A percentile compares a stretch with the other conserved stretches of the same genome.
phyloP scores from a whole-genome alignment of 805 yeast species.

The Kodamaea jinghongensis region DNA sequence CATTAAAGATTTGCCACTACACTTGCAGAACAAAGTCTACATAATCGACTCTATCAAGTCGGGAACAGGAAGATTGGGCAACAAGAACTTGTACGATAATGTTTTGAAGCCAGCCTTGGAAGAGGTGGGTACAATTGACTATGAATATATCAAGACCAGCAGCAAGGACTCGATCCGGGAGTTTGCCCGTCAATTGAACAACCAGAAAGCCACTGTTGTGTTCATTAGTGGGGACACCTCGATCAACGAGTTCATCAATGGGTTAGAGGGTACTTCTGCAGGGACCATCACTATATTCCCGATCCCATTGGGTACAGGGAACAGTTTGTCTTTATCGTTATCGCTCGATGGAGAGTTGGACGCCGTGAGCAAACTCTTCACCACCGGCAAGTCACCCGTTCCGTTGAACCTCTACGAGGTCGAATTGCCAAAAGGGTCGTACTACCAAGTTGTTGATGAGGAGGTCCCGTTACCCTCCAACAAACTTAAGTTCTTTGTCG shows the following conservation, averaged over 20 bases:
- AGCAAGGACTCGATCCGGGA: slow-evolving; percentile 36
- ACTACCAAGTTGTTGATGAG: slow-evolving; percentile 19
- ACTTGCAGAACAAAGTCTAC: slow-evolving; percentile 15
- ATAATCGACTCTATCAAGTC: slow-evolving; percentile 52
- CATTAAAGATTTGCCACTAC: slow-evolving; percentile 2
- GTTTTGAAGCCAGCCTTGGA: slow-evolving; percentile 50
- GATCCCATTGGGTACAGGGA: slow-evolving; percentile 85
- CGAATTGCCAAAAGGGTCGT: slow-evolving; percentile 37
- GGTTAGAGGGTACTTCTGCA: slow-evolving; percentile 15
- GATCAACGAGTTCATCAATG: slow-evolving; percentile 70
- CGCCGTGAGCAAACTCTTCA: slow-evolving; percentile 37
- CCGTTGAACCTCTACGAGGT: slow-evolving; percentile 47
- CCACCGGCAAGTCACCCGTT: slow-evolving; percentile 17
- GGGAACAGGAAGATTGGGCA: slow-evolving; percentile 40
- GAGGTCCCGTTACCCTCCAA: slow-evolving; percentile 10
- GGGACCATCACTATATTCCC: slow-evolving; percentile 26
- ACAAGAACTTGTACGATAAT: slow-evolving; percentile 35
- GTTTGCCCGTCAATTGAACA: slow-evolving; percentile 32
- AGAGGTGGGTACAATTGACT: slow-evolving; percentile 27
- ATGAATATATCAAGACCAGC: slow-evolving; percentile 44
- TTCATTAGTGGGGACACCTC: slow-evolving; percentile 88
- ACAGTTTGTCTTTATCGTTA: slow-evolving; percentile 68
- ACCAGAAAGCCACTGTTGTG: slow-evolving; percentile 42
- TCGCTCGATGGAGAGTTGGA: slow-evolving; percentile 29
- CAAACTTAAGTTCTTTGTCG: slow-evolving; percentile 51